phyloP scores from a whole-genome alignment of 2,329 filamentous ascomycete species.

The Aspergillus aculeatus region DNA sequence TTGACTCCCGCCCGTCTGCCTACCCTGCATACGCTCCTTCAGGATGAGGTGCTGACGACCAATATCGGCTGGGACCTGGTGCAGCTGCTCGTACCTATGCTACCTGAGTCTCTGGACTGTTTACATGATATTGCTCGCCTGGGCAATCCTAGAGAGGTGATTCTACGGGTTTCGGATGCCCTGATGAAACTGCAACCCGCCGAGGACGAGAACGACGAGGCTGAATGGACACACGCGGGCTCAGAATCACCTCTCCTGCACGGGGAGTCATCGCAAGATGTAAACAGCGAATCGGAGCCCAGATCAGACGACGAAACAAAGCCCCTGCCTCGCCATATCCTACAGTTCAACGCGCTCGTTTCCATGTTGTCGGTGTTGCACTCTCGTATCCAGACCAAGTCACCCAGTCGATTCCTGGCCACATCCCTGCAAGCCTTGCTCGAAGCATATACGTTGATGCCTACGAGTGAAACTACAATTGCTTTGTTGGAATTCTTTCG shows the following conservation, averaged over 20 bases:
- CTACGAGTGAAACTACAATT: constrained; percentile 56
- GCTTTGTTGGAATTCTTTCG: constrained; percentile 59
- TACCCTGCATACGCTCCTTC: constrained; percentile 57
- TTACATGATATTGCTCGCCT: constrained; percentile 60
- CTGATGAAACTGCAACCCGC: constrained; percentile 56
- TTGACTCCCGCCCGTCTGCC: constrained; percentile 58
- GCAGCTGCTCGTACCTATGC: constrained; percentile 59
- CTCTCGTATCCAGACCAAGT: constrained; percentile 62
- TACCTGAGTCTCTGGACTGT: constrained; percentile 59
- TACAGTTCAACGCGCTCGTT: constrained; percentile 44
- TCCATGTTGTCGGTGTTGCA: constrained; percentile 59
- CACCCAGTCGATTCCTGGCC: constrained; percentile 63
- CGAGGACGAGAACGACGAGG: constrained; percentile 30
- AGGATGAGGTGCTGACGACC: constrained; percentile 59
- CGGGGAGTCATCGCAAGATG: constrained; percentile 1
- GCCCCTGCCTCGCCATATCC: constrained; percentile 28
- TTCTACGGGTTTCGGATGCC: constrained; percentile 62
- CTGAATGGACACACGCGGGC: background rate
- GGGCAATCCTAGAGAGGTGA: constrained; percentile 64
- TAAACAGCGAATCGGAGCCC: constrained; percentile 23
- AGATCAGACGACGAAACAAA: constrained; percentile 11
- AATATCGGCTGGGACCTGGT: constrained; percentile 69
- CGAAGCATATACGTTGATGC: constrained; percentile 58
- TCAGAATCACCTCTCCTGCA: background rate
- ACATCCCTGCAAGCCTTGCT: constrained; percentile 63